phyloP scores from a whole-genome alignment of 1,139 yeast genomes.

The Suhomyces taliae region DNA sequence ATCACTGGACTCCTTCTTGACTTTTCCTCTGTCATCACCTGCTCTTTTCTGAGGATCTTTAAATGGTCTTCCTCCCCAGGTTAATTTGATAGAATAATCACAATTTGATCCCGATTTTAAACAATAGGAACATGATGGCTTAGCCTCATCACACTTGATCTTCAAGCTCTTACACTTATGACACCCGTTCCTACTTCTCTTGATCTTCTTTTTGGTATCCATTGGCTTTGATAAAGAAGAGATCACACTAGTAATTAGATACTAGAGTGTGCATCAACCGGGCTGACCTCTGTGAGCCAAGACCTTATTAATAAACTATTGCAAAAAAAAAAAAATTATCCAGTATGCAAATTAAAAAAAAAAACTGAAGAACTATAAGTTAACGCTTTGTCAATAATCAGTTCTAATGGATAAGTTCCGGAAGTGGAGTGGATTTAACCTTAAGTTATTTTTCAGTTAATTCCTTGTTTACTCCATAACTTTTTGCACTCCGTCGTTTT shows the following conservation, averaged over 20 bases:
- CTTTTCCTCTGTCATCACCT: neutral
- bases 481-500: no score
- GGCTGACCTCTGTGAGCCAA: no score
- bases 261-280: no score
- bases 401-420: no score
- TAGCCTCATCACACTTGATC: conserved; percentile 70
- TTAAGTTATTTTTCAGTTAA: no score
- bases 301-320: no score
- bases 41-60: conserved; percentile 35
- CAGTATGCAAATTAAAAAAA: no score
- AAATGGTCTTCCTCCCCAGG: conserved; percentile 80
- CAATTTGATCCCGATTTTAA: conserved; percentile 47
- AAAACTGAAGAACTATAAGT: no score
- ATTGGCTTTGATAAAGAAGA: neutral
- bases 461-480: no score
- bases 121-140: conserved; percentile 68
- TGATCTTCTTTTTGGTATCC: conserved; percentile 14
- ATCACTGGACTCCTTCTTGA: neutral
- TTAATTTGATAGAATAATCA: conserved; percentile 63
- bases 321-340: no score
- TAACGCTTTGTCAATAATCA: no score
- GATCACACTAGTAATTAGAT: neutral
- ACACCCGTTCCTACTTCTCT: conserved; percentile 53
- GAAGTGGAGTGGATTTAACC: no score
- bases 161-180: conserved; percentile 67